Percentiles rank a stretch among this genome's conserved stretches.
phyloP scores from a whole-genome alignment of 108 stramenopile species.

The Pseudonitzschia pungens region DNA sequence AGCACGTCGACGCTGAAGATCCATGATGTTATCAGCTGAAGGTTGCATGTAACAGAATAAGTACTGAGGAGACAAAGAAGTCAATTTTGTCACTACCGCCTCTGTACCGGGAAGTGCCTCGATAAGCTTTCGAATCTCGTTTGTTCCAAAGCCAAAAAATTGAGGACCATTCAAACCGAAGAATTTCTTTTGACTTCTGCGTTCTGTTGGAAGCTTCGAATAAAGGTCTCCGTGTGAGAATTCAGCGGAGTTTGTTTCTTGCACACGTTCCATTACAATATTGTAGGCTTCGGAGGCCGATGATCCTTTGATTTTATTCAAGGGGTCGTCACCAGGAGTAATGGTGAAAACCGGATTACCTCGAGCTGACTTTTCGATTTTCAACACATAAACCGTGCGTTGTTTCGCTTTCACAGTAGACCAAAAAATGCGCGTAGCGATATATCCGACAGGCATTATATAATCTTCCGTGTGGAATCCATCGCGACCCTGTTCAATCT shows the following conservation, averaged over 20 bases:
- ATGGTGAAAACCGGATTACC: constrained; percentile 46
- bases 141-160: constrained; percentile 77
- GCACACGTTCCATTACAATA: constrained; percentile 40
- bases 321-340: constrained; percentile 52
- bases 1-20: constrained; percentile 63
- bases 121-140: constrained; percentile 45
- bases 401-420: constrained; percentile 38
- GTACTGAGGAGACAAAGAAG: constrained; percentile 40
- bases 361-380: constrained; percentile 35
- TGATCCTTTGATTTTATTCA: constrained; percentile 28
- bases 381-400: constrained; percentile 63
- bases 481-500: constrained; percentile 50
- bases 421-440: constrained; percentile 71
- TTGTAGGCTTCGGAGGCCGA: constrained; percentile 36
- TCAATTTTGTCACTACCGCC: constrained; percentile 55
- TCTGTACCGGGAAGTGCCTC: constrained; percentile 47
- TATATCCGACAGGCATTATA: constrained; percentile 58
- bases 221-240: constrained; percentile 59
- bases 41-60: constrained; percentile 59
- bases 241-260: constrained; percentile 38
- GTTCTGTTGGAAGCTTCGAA: constrained; percentile 51
- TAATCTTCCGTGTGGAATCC: constrained; percentile 61
- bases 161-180: constrained; percentile 69
- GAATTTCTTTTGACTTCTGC: constrained; percentile 34
- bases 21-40: constrained; percentile 42